Evolutionary conservation across 2,329 filamentous ascomycete species (phyloP).

Genomic region (Neofusicoccum parvum): DNA sequence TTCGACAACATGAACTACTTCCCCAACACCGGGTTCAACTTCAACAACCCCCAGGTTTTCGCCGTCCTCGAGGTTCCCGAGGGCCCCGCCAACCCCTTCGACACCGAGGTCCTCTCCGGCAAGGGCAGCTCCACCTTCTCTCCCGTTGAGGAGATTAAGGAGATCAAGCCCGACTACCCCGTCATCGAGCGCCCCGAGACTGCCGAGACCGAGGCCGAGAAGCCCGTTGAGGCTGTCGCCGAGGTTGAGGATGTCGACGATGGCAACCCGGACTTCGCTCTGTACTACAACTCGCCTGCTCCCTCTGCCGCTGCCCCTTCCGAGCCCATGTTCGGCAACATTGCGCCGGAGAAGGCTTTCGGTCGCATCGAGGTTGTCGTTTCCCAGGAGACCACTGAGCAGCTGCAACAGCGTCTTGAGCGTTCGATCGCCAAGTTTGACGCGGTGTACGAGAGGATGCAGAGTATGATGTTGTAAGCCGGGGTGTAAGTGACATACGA

Average conservation of each 20-base stretch:
- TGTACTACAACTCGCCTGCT: slow-evolving; percentile 55
- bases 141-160: slow-evolving; percentile 35
- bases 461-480: slow-evolving; percentile 35
- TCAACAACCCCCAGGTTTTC: slow-evolving; percentile 68
- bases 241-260: slow-evolving; percentile 64
- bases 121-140: slow-evolving; percentile 56
- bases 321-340: slow-evolving; percentile 40
- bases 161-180: slow-evolving; percentile 54
- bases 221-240: slow-evolving; percentile 29
- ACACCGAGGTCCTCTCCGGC: slow-evolving; percentile 66
- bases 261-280: slow-evolving; percentile 62
- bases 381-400: slow-evolving; percentile 46
- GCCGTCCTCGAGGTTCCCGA: slow-evolving; percentile 72
- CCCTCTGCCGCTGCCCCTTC: slow-evolving; percentile 37
- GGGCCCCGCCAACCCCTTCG: slow-evolving; percentile 61
- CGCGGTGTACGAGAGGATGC: slow-evolving; percentile 36
- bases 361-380: slow-evolving; percentile 67
- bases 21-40: slow-evolving; percentile 53
- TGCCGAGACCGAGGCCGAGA: slow-evolving; percentile 32
- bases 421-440: slow-evolving; percentile 39
- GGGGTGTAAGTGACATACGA: not conserved
- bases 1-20: slow-evolving; percentile 55
- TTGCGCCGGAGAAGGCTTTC: slow-evolving; percentile 61
- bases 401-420: slow-evolving; percentile 36
- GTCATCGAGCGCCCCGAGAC: slow-evolving; percentile 47